Base-by-base conservation (phyloP, 768 basidiomycete species). In the Daedaleopsis sinensis region DNA sequence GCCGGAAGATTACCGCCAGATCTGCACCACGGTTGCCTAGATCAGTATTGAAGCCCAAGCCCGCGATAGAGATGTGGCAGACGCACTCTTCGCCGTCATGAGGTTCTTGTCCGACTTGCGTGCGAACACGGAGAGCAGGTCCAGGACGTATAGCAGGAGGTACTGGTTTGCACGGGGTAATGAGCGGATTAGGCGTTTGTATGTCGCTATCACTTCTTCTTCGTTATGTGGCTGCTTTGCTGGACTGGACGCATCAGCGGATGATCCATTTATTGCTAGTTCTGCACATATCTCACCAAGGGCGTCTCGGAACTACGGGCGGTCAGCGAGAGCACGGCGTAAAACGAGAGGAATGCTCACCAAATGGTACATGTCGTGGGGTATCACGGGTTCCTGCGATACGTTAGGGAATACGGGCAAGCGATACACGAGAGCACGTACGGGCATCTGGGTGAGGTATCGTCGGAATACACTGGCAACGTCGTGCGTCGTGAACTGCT, bases 391-490 rank as follows among this genome's bases (percentile, higher is more conserved):
- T 75, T 98, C 96, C 94, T 96, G 65, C 35, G 36, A 15, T 46
- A 55, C 32, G 48, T 52, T 49, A 68, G 49, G 11, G 39, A 3
- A 18, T 42, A 3, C 39, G 51, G 32, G 32, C 47, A 38, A 66
- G 36, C 54, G 58, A 37, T 46, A 66, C 63, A 21, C 27, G 59
- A 56, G 51, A 60, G 61, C 19, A 85, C 92, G 73, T 69, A 96
- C 96, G 36, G 97, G 95, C 91, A 98, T 94, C 71, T 92, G 91
- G 0, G 96, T 98, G 52, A 99, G 85, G 75, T 94, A 99, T 78
- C 96, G 79, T 61, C 96, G 84, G 71, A 98, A 94, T 57, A 99
- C 94, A 67, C 93, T 97, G 19, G 96, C 96, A 53, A 97, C 94
- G 72, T 99, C 96, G 72, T 99, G 96, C 15, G 94, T 85, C n/a